A percentile compares a stretch with the other conserved stretches of the same genome.
Evolutionary conservation across 225 moss, liverwort and hornwort genomes (phyloP).

Genomic region (Physcomitrellopsis africana): DNA sequence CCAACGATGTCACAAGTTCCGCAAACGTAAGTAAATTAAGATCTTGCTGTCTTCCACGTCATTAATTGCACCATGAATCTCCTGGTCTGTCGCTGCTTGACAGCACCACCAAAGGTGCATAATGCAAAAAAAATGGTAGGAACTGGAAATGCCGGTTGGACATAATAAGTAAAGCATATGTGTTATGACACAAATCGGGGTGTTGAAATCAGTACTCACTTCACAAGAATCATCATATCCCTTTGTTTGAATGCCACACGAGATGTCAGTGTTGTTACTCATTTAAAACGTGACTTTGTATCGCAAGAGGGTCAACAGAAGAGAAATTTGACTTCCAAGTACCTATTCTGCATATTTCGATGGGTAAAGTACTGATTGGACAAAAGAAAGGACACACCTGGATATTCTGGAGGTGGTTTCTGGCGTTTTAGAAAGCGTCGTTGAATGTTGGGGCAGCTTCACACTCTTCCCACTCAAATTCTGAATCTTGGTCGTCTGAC

Average conservation of each 20-base stretch:
- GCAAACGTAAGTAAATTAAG: no score
- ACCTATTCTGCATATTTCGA: no score
- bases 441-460: constrained; percentile 24
- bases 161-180: not conserved
- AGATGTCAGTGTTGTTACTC: not conserved
- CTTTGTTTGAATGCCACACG: not conserved
- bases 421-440: constrained; percentile 20
- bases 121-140: constrained; percentile 13
- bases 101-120: not conserved
- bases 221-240: not conserved
- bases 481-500: constrained; percentile 20
- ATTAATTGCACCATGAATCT: constrained; percentile 8
- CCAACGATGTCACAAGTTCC: no score
- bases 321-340: no score
- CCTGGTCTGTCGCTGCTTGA: not conserved
- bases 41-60: not conserved
- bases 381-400: not conserved
- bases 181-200: constrained; percentile 1
- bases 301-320: no score
- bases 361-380: not conserved
- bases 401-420: not conserved
- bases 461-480: constrained; percentile 32
- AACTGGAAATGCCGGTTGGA: not conserved
- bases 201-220: not conserved
- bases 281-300: not conserved